Percentiles rank a stretch among this genome's conserved stretches.
These are phyloP conservation scores for Berberis thunbergii DNA, from an alignment of 164 flowering plant genomes.

Conservation along the genomic window DNA sequence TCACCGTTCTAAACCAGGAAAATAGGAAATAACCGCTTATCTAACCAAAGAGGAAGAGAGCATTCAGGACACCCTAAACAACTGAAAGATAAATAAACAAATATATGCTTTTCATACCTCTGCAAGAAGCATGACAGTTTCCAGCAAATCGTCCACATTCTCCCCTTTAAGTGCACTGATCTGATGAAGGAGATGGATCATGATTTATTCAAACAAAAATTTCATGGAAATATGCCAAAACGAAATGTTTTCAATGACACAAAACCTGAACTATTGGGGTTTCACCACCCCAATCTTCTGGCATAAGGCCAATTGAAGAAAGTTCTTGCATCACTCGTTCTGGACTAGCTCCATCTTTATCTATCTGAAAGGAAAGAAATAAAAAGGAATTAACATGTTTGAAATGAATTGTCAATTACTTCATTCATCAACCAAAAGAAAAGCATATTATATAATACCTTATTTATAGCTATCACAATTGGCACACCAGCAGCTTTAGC, in stretches of 20 bases:
- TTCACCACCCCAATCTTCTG: constrained; percentile 98
- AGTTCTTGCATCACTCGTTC: constrained; percentile 93
- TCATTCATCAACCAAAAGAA: no score
- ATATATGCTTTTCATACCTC: constrained; percentile 40
- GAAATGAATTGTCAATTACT: not conserved
- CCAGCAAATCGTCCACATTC: constrained; percentile 74
- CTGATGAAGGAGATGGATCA: constrained; percentile 26
- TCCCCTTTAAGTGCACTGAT: constrained; percentile 92
- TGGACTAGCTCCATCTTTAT: constrained; percentile 90
- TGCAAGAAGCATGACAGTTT: constrained; percentile 87
- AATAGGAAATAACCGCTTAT: no score
- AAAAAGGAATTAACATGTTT: constrained; percentile 2
- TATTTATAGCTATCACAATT: constrained; percentile 78
- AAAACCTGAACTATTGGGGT: constrained; percentile 80
- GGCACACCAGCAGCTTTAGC: constrained; percentile 98
- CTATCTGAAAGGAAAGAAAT: constrained; percentile 45
- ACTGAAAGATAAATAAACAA: no score
- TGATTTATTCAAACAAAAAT: not conserved
- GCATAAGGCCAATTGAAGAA: constrained; percentile 82
- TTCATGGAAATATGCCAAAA: no score
- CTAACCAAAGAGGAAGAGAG: no score
- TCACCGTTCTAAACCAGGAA: no score
- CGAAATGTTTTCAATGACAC: not conserved
- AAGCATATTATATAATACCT: constrained; percentile 53
- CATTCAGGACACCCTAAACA: no score